Evolutionary conservation across 116 monocot species (phyloP).

Genomic region (Cymodocea nodosa): DNA sequence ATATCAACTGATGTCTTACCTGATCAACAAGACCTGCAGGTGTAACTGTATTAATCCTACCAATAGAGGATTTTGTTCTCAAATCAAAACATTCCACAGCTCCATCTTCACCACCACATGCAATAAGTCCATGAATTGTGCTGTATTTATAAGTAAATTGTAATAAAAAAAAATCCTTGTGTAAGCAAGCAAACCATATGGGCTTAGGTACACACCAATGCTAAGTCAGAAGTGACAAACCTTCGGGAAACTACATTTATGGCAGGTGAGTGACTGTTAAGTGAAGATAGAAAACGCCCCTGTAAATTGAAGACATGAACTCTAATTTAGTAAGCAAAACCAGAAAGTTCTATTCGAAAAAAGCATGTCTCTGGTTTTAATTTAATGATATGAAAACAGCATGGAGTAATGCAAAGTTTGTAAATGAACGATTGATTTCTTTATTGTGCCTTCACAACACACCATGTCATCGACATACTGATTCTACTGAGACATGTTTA

Average conservation of each 20-base stretch:
- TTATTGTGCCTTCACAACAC: neutral
- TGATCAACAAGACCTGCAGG: constrained; percentile 41
- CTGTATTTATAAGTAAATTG: constrained; percentile 19
- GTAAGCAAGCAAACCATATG: neutral
- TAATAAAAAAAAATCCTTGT: neutral
- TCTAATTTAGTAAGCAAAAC: neutral
- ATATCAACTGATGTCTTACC: constrained; percentile 11
- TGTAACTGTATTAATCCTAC: constrained; percentile 51
- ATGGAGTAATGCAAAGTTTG: neutral
- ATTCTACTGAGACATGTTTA: too few species aligned
- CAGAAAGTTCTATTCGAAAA: neutral
- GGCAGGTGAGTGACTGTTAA: constrained; percentile 66
- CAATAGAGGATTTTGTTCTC: constrained; percentile 71
- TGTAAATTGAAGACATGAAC: constrained; percentile 7
- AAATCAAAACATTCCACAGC: constrained; percentile 89
- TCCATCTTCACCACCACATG: constrained; percentile 96
- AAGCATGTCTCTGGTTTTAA: too few species aligned
- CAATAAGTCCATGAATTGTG: constrained; percentile 81
- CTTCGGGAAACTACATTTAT: constrained; percentile 87
- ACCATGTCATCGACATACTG: too few species aligned
- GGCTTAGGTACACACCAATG: neutral
- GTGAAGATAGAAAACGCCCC: constrained; percentile 79
- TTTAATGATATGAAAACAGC: too few species aligned
- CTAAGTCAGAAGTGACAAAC: constrained; percentile 15
- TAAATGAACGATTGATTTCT: neutral